These are phyloP conservation scores for Crithidia bombi DNA, from an alignment of 208 protist species.

Conservation along the genomic window DNA sequence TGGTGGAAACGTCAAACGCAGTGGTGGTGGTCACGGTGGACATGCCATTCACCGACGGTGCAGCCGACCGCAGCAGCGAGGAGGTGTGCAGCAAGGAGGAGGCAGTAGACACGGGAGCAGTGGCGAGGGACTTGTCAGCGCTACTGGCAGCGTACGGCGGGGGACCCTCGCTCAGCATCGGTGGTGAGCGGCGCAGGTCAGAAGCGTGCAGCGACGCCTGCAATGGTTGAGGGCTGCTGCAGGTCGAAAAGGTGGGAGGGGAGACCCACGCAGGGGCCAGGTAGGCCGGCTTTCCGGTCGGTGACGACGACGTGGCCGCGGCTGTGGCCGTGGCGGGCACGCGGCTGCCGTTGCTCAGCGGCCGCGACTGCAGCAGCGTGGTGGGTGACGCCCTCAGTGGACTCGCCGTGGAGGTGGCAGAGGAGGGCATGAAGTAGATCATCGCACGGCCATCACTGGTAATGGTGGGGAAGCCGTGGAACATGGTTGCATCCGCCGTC, in stretches of 20 bases:
- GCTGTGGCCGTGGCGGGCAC: not conserved
- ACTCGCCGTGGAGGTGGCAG: not conserved
- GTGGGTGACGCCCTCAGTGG: not conserved
- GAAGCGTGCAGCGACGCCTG: not conserved
- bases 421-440: conserved; percentile 5
- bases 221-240: not conserved
- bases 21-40: not conserved
- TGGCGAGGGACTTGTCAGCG: not conserved
- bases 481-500: not conserved
- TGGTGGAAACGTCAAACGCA: conserved; percentile 2
- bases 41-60: not conserved
- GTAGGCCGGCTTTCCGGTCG: not conserved
- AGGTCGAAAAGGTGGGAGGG: not conserved
- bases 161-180: not conserved
- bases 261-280: not conserved
- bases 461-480: conserved; percentile 3
- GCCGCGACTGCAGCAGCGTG: not conserved
- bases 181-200: not conserved
- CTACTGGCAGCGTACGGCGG: conserved; percentile 12
- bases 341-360: not conserved
- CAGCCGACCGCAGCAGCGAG: not conserved
- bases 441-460: not conserved
- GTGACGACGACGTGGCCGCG: not conserved
- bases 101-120: not conserved
- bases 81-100: not conserved